Base-by-base conservation (phyloP, 345 rosid genomes). In the Balakata baccata region DNA sequence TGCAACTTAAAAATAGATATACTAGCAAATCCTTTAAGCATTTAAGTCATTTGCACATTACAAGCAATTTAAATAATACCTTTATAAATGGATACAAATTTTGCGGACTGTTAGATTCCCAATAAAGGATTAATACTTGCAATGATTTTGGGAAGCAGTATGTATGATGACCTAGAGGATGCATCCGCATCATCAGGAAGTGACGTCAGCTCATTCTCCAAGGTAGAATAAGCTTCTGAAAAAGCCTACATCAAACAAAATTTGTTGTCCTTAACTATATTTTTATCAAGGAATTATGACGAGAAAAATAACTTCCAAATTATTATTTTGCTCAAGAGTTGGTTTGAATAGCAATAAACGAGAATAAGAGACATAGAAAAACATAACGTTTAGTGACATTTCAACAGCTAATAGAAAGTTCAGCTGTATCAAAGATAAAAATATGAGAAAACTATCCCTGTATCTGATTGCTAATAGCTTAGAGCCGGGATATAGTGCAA, bases 191-290 rank as follows among this genome's bases (percentile, higher is more conserved):
- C 81, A 69, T 76, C 83, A 37, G 87, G 73, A 66, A 85, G 82
- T 84, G 81, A 81, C 54, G 82, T 65, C 41, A 88, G 87, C 87
- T 94, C 97, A 68, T 85, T 89, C 86, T 94, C 95, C 82, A 94
- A 81, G 73, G 85, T 61, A 70, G 93, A 83, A 85, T 90, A 89
- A 47, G 98, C 98, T 76, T 94, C 98, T 29, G 98, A 87, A 84
- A 94, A 94, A 68, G 98, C 97, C 97, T 94, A 88, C 85, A 87
- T 39, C 69, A 81, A 52, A 64, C 25, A 74, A 75, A 22, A 61
- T 43, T 59, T 66, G 8, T 29, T 45, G 1, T 49, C 14, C 22
- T 49, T 67, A 67, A 17, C 11, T 38, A 49, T 23, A 17, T 11
- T 46, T 22, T 20, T 20, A 0, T 2, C 50, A 69, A 18, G 50